Evolutionary conservation across 257 asterid species (phyloP).

Genomic region (Nicotiana tomentosiformis): DNA sequence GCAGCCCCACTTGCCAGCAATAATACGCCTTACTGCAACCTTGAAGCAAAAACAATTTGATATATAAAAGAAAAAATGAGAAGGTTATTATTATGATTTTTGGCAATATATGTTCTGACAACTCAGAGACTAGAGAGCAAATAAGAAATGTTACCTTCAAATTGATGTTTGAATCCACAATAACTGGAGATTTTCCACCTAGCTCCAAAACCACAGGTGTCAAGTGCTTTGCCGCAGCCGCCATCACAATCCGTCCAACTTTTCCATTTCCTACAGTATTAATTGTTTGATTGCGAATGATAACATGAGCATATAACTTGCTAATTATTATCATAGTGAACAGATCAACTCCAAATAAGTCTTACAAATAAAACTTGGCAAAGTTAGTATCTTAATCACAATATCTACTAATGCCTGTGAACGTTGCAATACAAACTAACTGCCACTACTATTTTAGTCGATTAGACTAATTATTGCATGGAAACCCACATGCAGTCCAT

Average conservation of each 20-base stretch:
- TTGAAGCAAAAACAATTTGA: conserved; percentile 14
- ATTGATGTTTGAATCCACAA: conserved; percentile 66
- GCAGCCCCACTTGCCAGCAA: conserved; percentile 92
- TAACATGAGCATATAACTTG: background rate
- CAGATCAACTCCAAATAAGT: background rate
- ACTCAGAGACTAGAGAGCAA: background rate
- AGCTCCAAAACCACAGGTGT: conserved; percentile 88
- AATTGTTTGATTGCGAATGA: background rate
- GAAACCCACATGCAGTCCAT: background rate
- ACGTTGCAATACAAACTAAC: background rate
- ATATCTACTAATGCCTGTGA: background rate
- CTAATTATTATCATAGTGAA: background rate
- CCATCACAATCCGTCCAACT: conserved; percentile 70
- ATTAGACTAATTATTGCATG: background rate
- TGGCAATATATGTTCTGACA: background rate
- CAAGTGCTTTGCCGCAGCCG: conserved; percentile 89
- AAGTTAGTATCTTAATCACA: background rate
- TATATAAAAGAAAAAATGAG: background rate
- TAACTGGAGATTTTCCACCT: conserved; percentile 79
- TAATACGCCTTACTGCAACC: conserved; percentile 73
- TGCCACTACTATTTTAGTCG: background rate
- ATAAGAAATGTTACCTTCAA: conserved; percentile 35
- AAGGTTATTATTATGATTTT: background rate
- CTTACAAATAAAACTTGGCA: conserved; percentile 1
- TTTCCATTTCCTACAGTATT: conserved; percentile 53